Conservation (phyloP, 2,329 filamentous ascomycete genomes). For the Aspergillus floridensis region DNA sequence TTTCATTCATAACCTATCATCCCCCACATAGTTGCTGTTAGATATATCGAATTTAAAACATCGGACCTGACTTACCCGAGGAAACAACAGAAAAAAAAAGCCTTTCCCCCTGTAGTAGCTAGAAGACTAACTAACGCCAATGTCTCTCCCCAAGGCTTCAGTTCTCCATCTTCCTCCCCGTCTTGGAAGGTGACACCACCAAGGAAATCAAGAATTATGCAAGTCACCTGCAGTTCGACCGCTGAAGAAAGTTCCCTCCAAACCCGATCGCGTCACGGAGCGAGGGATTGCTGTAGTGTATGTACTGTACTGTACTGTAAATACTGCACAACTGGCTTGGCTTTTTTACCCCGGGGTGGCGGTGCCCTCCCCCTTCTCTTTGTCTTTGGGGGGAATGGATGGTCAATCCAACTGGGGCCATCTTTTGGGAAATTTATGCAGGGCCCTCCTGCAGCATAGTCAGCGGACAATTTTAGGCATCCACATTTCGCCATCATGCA, state of each 20-base stretch:
- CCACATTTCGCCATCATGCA: not conserved
- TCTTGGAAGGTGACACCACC: conserved; percentile 1
- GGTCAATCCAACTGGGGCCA: no score
- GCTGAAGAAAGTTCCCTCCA: not conserved
- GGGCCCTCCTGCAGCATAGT: not conserved
- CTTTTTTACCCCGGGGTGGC: not conserved
- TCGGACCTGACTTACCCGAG: not conserved
- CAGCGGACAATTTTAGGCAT: not conserved
- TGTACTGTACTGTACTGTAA: not conserved
- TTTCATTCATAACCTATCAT: no score
- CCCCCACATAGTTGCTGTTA: no score
- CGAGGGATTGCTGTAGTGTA: not conserved
- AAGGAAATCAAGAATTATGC: not conserved
- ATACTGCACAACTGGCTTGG: not conserved
- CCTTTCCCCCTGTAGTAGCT: not conserved
- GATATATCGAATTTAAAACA: not conserved
- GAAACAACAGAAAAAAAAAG: not conserved
- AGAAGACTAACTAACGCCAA: not conserved
- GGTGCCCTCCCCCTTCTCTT: not conserved
- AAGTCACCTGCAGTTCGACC: not conserved
- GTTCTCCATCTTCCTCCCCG: not conserved
- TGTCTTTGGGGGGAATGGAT: no score
- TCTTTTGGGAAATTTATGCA: not conserved
- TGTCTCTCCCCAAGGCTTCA: not conserved
- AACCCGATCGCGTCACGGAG: not conserved